These are phyloP conservation scores for Myxozyma mucilagina DNA, from an alignment of 805 yeast genomes.

Conservation along the genomic window DNA sequence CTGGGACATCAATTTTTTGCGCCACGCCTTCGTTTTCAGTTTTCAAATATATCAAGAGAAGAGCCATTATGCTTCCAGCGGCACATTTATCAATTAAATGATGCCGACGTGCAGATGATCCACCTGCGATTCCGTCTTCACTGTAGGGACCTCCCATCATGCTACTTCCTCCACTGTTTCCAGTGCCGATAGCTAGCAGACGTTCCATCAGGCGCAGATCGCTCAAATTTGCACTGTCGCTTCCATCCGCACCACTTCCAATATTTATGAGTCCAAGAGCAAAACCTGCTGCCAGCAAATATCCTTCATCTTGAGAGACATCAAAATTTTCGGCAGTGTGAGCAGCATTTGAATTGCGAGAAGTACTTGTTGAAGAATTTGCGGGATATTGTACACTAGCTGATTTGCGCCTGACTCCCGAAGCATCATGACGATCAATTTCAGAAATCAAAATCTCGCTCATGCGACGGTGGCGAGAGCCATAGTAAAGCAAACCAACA, in stretches of 20 bases:
- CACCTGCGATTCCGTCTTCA: slow-evolving; percentile 32
- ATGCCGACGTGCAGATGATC: slow-evolving; percentile 62
- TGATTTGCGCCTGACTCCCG: slow-evolving; percentile 11
- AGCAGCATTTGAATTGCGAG: neutral
- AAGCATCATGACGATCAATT: slow-evolving; percentile 40
- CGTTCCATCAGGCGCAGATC: slow-evolving; percentile 66
- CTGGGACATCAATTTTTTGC: slow-evolving; percentile 58
- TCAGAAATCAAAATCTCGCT: slow-evolving; percentile 75
- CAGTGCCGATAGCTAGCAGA: slow-evolving; percentile 57
- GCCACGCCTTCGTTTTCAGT: slow-evolving; percentile 65
- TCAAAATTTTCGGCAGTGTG: slow-evolving; percentile 35
- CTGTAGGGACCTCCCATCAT: slow-evolving; percentile 3
- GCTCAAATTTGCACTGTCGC: slow-evolving; percentile 50
- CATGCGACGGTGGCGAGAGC: slow-evolving; percentile 81
- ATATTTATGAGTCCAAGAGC: slow-evolving; percentile 81
- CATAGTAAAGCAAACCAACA: slow-evolving; percentile 78
- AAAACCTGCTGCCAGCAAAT: slow-evolving; percentile 83
- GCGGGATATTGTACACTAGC: neutral
- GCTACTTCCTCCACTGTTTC: slow-evolving; percentile 33
- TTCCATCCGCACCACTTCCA: slow-evolving; percentile 62
- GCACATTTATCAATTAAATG: slow-evolving; percentile 62
- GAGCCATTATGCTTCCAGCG: slow-evolving; percentile 72
- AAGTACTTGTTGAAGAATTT: neutral
- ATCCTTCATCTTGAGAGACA: slow-evolving; percentile 59
- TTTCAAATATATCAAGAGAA: slow-evolving; percentile 70